These are phyloP conservation scores for Botrytis cinerea DNA, from an alignment of 2,329 filamentous ascomycete genomes.

Conservation along the genomic window DNA sequence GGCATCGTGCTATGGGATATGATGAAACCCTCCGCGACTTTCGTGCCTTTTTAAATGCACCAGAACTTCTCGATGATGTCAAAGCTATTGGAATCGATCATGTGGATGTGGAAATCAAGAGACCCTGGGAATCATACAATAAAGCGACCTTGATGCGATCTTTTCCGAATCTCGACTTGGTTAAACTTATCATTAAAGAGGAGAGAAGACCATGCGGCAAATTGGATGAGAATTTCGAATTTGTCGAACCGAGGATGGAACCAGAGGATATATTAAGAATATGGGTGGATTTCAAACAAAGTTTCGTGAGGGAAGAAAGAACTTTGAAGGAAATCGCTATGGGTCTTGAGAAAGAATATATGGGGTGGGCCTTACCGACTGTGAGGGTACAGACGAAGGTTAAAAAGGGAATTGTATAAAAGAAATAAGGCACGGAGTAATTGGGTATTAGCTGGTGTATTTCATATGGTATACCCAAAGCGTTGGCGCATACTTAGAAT, in stretches of 20 bases:
- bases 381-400: slow-evolving; percentile 33
- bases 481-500: neutral
- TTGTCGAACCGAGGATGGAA: slow-evolving; percentile 30
- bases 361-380: slow-evolving; percentile 32
- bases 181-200: slow-evolving; percentile 34
- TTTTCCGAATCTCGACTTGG: slow-evolving; percentile 42
- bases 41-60: slow-evolving; percentile 41
- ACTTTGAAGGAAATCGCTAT: slow-evolving; percentile 33
- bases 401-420: slow-evolving; percentile 7
- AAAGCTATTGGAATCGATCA: slow-evolving; percentile 50
- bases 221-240: slow-evolving; percentile 29
- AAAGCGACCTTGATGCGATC: slow-evolving; percentile 50
- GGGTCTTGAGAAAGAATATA: slow-evolving; percentile 32
- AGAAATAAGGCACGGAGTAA: neutral
- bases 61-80: slow-evolving; percentile 42
- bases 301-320: slow-evolving; percentile 36
- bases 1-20: slow-evolving; percentile 43
- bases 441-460: neutral
- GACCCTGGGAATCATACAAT: slow-evolving; percentile 55
- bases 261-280: slow-evolving; percentile 33
- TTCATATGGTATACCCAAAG: slow-evolving; percentile 8
- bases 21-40: slow-evolving; percentile 47
- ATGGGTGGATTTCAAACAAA: slow-evolving; percentile 38
- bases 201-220: neutral
- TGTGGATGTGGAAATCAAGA: slow-evolving; percentile 47